Conservation (phyloP, 2,329 filamentous ascomycete species). For the Xylariaceae sp. region DNA sequence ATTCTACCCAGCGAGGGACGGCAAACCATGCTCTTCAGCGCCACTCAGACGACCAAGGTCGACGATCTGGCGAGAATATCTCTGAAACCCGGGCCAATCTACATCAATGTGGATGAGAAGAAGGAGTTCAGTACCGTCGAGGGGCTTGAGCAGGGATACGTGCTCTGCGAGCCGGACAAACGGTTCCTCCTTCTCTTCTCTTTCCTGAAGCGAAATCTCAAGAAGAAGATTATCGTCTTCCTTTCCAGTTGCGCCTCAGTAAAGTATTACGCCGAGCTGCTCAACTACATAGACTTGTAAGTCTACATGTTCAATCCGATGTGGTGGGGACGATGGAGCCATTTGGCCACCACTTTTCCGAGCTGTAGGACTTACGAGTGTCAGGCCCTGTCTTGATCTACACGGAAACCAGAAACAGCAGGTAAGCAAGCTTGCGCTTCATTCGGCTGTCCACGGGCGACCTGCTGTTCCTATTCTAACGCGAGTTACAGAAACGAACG, state of each 20-base stretch:
- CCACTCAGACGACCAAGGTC: constrained; percentile 97
- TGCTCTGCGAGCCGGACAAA: constrained; percentile 87
- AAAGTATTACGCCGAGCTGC: constrained; percentile 89
- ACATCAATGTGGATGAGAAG: constrained; percentile 91
- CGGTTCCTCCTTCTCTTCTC: constrained; percentile 76
- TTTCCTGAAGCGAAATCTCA: constrained; percentile 13
- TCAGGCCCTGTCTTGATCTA: constrained; percentile 45
- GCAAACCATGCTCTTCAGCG: constrained; percentile 97
- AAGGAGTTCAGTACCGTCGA: constrained; percentile 89
- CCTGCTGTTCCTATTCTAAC: neutral
- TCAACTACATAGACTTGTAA: constrained; percentile 89
- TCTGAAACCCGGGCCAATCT: constrained; percentile 79
- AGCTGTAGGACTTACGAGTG: constrained; percentile 2
- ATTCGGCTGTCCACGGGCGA: neutral
- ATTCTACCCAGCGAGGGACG: constrained; percentile 80
- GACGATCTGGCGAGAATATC: constrained; percentile 95
- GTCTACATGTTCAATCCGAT: constrained; percentile 31
- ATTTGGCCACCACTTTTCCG: too few species aligned
- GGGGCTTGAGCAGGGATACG: constrained; percentile 91
- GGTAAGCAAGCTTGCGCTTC: constrained; percentile 38
- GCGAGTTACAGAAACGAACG: constrained; percentile 65
- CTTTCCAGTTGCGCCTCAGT: constrained; percentile 89
- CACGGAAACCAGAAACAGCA: constrained; percentile 98
- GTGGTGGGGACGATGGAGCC: constrained; percentile 53
- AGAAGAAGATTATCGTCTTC: constrained; percentile 79